Percentiles rank a stretch among this genome's conserved stretches.
These are phyloP conservation scores for Bothia castanella DNA, from an alignment of 1,284 basidiomycete genomes.

Conservation along the genomic window DNA sequence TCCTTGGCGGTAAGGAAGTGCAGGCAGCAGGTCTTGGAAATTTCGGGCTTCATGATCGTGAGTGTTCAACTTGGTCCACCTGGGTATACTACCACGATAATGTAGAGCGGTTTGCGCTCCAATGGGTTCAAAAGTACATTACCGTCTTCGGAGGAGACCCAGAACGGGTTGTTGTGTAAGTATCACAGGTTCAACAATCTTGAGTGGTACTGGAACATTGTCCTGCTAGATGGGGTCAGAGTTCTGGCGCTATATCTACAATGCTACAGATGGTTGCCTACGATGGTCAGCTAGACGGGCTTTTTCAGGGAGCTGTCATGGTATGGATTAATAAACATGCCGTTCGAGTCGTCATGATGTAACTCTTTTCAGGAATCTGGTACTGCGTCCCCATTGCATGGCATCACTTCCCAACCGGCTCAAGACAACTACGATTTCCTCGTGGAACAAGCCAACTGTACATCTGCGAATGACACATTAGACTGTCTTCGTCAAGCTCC, in stretches of 20 bases:
- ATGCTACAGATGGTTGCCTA: constrained; percentile 52
- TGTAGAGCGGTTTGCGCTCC: constrained; percentile 51
- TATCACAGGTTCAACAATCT: background rate
- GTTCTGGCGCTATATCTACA: constrained; percentile 52
- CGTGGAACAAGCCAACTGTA: constrained; percentile 33
- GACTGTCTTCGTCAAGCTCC: constrained; percentile 41
- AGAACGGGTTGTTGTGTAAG: constrained; percentile 53
- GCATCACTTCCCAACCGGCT: constrained; percentile 39
- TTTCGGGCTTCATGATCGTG: constrained; percentile 47
- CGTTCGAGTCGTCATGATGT: background rate
- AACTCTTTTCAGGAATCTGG: constrained; percentile 39
- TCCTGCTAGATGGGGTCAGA: constrained; percentile 50
- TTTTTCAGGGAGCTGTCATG: constrained; percentile 54
- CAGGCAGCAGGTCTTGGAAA: constrained; percentile 47
- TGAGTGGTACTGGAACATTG: background rate
- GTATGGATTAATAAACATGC: background rate
- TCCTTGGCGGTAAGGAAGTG: constrained; percentile 35
- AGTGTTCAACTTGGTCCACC: constrained; percentile 4
- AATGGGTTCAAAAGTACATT: constrained; percentile 68
- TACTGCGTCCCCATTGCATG: constrained; percentile 41
- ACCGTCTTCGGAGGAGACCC: constrained; percentile 60
- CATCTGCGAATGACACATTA: constrained; percentile 34
- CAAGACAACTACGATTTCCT: constrained; percentile 28
- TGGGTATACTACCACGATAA: background rate
- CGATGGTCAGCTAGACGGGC: constrained; percentile 43